Base-by-base conservation (phyloP, 495 filamentous ascomycete genomes). In the Elasticomyces elasticus region DNA sequence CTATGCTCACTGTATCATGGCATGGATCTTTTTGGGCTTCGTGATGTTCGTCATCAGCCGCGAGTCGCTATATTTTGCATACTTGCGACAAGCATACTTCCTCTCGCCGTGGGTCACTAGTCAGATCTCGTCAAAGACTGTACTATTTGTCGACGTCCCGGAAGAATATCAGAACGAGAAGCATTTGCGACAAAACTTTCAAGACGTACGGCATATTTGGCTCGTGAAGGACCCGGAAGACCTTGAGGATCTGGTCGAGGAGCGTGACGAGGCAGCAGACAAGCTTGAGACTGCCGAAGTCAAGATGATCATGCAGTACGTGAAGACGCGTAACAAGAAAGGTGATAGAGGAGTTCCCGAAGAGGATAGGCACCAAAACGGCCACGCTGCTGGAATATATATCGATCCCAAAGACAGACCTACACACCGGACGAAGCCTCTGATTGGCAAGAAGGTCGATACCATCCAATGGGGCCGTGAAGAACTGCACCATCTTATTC, bases 391-490 rank as follows among this genome's bases (percentile, higher is more conserved):
- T 6, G 28, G 46, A 13, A 92, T 86, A 82, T 75, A 61, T 65
- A 71, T 95, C 38, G 76, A 83, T 27, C 68, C 76, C 24, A 87
- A 89, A 69, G 78, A 95, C 62, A 77, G 90, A 50, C 91, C 91
- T 4, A 86, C 86, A 5, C 91, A 96, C 66, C 80, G 80, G 28
- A 73, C 86, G 51, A 92, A 87, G 58, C 70, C 74, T 43, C 70
- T 94, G 40, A 75, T 94, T 55, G 92, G 91, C 54, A 81, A 89
- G 69, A 96, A 96, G 75, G 87, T 94, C 27, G 89, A 95, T 67
- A 86, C 86, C 0, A 94, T 95, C 73, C 82, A 94, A 65, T 96
- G 89, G 87, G 84, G 80, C 63, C 84, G 91, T 52, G 72, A 76
- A 1, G 83, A 92, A 66, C 82, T 97, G 22, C 79, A 83, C 59